Percentiles rank a stretch among this genome's conserved stretches.
Conservation (phyloP, 106 monocot species). For the Vanilla planifolia region DNA sequence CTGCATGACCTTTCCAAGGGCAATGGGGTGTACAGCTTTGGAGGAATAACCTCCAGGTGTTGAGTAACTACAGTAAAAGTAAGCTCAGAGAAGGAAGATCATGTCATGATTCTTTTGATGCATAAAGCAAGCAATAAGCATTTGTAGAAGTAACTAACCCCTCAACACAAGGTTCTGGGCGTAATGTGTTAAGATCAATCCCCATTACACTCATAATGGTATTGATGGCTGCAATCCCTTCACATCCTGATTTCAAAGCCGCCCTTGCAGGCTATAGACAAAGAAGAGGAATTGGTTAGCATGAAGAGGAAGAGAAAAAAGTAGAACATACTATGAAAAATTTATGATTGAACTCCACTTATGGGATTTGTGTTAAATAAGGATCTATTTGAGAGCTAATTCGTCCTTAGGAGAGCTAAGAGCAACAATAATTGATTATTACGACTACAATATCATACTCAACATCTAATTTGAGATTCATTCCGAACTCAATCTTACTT, state of each 20-base stretch:
- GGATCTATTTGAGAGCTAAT: no score
- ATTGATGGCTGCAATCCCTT: conserved; percentile 93
- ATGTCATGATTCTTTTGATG: not conserved
- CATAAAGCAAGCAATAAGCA: conserved; percentile 3
- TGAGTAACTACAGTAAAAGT: conserved; percentile 53
- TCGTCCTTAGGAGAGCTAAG: no score
- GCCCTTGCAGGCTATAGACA: conserved; percentile 77
- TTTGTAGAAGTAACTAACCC: conserved; percentile 48
- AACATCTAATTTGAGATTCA: no score
- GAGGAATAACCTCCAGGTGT: conserved; percentile 97
- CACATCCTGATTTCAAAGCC: conserved; percentile 72
- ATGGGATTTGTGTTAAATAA: no score
- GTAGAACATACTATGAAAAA: no score
- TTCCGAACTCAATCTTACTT: no score
- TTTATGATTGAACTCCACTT: no score
- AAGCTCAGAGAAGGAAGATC: not conserved
- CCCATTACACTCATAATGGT: conserved; percentile 99
- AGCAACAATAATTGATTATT: no score
- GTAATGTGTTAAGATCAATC: conserved; percentile 83
- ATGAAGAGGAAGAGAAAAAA: no score
- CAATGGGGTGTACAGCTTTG: conserved; percentile 94
- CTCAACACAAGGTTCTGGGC: conserved; percentile 95
- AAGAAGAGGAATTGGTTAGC: conserved; percentile 1
- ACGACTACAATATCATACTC: no score
- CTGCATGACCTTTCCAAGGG: conserved; percentile 96